These are phyloP conservation scores for Coemansia sp. DNA, from an alignment of 192 early-diverging fungal genomes.

Conservation along the genomic window DNA sequence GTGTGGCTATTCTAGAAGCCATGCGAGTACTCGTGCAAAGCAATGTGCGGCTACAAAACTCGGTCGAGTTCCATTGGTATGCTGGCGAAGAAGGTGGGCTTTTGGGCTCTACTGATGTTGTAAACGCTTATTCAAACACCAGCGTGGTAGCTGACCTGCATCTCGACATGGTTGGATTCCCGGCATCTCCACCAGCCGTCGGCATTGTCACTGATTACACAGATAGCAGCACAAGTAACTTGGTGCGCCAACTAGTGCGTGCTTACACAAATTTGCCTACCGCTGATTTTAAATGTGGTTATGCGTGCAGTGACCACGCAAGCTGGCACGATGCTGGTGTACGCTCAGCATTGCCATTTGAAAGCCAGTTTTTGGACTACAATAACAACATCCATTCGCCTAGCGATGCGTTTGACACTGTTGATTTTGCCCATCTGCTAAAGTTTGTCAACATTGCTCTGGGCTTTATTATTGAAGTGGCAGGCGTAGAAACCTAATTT, in stretches of 20 bases:
- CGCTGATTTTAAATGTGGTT: conserved; percentile 29
- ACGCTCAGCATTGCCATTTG: conserved; percentile 75
- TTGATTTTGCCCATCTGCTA: conserved; percentile 65
- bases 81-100: conserved; percentile 86
- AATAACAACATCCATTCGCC: conserved; percentile 77
- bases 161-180: conserved; percentile 90
- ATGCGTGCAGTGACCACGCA: conserved; percentile 80
- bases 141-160: conserved; percentile 75
- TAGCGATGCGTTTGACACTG: conserved; percentile 64
- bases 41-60: conserved; percentile 66
- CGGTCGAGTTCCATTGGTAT: conserved; percentile 98
- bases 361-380: conserved; percentile 60
- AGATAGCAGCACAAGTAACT: conserved; percentile 41
- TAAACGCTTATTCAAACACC: conserved; percentile 56
- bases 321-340: conserved; percentile 81
- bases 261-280: conserved; percentile 30
- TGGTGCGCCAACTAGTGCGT: conserved; percentile 17
- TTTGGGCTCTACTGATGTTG: conserved; percentile 82
- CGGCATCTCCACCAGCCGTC: conserved; percentile 62
- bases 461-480: conserved; percentile 78
- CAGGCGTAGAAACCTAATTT: conserved; percentile 9
- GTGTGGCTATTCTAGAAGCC: conserved; percentile 85
- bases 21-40: conserved; percentile 70
- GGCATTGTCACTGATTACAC: conserved; percentile 82
- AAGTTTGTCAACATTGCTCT: conserved; percentile 77